Percentiles rank a stretch among this genome's conserved stretches.
Evolutionary conservation across 2,329 filamentous ascomycete genomes (phyloP).

Genomic region (Myriosclerotinia duriaeana): DNA sequence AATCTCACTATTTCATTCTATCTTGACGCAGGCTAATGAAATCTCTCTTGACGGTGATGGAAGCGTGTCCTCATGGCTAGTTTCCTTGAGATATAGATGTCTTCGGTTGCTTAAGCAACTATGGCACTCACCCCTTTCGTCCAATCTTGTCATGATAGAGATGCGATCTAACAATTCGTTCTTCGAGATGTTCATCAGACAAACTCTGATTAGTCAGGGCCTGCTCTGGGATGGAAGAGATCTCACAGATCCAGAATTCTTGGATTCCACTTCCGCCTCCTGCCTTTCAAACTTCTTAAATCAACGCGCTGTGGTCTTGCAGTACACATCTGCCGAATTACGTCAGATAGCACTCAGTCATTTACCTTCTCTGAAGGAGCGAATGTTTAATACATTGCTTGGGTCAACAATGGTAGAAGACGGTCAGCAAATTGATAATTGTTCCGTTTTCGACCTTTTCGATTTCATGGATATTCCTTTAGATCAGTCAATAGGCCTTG

Average conservation of each 20-base stretch:
- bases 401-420: slow-evolving; percentile 69
- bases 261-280: slow-evolving; percentile 49
- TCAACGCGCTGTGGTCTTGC: slow-evolving; percentile 73
- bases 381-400: slow-evolving; percentile 71
- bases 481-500: slow-evolving; percentile 47
- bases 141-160: slow-evolving; percentile 71
- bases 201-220: slow-evolving; percentile 67
- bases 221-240: slow-evolving; percentile 72
- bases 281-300: slow-evolving; percentile 65
- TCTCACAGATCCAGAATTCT: slow-evolving; percentile 63
- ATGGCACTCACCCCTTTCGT: slow-evolving; percentile 80
- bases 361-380: slow-evolving; percentile 67
- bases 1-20: slow-evolving; percentile 78
- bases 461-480: slow-evolving; percentile 77
- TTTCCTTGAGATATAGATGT: slow-evolving; percentile 65
- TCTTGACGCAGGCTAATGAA: slow-evolving; percentile 69
- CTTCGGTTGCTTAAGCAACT: slow-evolving; percentile 76
- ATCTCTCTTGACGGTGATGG: slow-evolving; percentile 60
- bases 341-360: slow-evolving; percentile 71
- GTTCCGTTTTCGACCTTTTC: slow-evolving; percentile 86
- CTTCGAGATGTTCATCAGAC: slow-evolving; percentile 71
- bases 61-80: slow-evolving; percentile 63
- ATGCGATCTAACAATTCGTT: slow-evolving; percentile 77
- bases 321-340: slow-evolving; percentile 84
- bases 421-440: slow-evolving; percentile 63